Conservation (phyloP, 495 filamentous ascomycete genomes). For the Lasiosphaeriaceae sp. region DNA sequence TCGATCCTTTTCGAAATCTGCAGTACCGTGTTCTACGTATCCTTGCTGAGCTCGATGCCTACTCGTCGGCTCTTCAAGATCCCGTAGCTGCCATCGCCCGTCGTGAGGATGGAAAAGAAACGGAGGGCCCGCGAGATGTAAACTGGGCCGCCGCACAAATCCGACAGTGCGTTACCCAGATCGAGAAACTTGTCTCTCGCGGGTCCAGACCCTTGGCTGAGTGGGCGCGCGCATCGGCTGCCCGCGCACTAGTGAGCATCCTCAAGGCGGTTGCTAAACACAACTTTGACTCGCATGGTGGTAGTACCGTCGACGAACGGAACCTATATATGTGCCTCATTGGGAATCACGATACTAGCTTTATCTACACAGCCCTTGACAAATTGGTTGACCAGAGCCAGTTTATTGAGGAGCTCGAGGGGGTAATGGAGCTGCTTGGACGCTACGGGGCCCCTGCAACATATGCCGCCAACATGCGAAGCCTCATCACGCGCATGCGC, state of each 20-base stretch:
- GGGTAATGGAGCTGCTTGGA: conserved; percentile 25
- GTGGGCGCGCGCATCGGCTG: conserved; percentile 34
- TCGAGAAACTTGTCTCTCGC: conserved; percentile 32
- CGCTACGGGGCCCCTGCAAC: conserved; percentile 21
- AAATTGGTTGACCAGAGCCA: conserved; percentile 36
- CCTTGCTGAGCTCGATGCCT: conserved; percentile 33
- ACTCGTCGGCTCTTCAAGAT: conserved; percentile 19
- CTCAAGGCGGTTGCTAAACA: conserved; percentile 34
- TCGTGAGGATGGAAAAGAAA: conserved; percentile 14
- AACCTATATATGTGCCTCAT: conserved; percentile 40
- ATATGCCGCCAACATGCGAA: conserved; percentile 27
- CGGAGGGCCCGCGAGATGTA: conserved; percentile 24
- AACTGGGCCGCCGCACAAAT: conserved; percentile 41
- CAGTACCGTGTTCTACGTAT: conserved; percentile 36
- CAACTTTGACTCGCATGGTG: conserved; percentile 26
- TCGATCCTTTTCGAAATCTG: conserved; percentile 38
- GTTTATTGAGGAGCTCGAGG: conserved; percentile 31
- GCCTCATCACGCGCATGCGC: conserved; percentile 28
- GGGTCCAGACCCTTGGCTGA: conserved; percentile 30
- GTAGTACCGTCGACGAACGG: conserved; percentile 18
- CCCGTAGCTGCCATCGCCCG: conserved; percentile 11
- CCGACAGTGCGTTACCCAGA: conserved; percentile 26
- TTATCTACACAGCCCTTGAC: conserved; percentile 34
- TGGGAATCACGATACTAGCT: conserved; percentile 32
- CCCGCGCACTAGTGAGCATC: conserved; percentile 36